Base-by-base conservation (phyloP, 2,329 filamentous ascomycete genomes). In the Aspergillus tanneri region DNA sequence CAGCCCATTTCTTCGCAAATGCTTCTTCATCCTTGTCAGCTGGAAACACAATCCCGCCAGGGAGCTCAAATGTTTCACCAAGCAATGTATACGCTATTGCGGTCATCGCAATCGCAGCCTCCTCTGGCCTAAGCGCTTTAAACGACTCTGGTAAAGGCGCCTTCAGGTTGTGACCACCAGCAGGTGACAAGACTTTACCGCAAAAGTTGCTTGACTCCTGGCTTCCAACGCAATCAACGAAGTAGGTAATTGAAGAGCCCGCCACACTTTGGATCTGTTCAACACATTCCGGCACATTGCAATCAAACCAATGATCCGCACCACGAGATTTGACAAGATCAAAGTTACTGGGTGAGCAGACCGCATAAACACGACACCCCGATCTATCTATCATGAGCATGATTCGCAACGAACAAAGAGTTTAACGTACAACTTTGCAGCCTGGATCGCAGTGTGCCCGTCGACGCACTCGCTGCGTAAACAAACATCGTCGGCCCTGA, bases 381-480 rank as follows among this genome's bases (percentile, higher is more conserved):
- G 39, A 49, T 4, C 30, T 34, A n/a, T 7, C 14, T 5, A 2
- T 19, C 24, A 6, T 11, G 24, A 11, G 24, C 24, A 25, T 25
- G 6, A 25, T 25, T 11, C 6, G 6, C 6, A 6, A 25, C 24
- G 11, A 25, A 1, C 7, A 34, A 9, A 12, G 16, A 34, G 30
- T n/a, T n/a, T n/a, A 34, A 34, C 30, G 2, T 34, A 34, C 46
- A 40, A 10, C 25, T 44, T 49, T 16, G 35, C 24, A 4, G 44
- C 18, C 25, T 49, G 46, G 11, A 49, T 23, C 24, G 35, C 24
- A 19, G 44, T 4, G 46, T 44, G 19, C 46, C 46, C 9, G 47
- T 50, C n/a, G 47, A 37, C 3, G 43, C 41, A n/a, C 19, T 28
- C 3, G 42, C 37, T 9, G 42, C 47, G 19, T 42, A 50, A n/a